phyloP scores from a whole-genome alignment of 225 moss, liverwort and hornwort species.

The Marchantia paleacea region DNA sequence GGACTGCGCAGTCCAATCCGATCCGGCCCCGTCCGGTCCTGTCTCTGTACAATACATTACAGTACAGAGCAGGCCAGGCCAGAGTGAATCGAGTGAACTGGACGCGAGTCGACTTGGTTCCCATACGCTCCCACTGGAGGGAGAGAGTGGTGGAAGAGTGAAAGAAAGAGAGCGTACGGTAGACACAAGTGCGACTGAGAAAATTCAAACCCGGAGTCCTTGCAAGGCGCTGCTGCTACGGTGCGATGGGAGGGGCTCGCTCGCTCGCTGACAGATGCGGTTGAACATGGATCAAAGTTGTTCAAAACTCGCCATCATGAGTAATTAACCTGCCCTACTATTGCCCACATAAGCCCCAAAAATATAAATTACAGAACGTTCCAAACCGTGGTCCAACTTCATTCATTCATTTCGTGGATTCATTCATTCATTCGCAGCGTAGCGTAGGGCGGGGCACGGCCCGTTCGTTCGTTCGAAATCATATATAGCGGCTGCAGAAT shows the following conservation, averaged over 20 bases:
- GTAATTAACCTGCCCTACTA: conserved; percentile 9
- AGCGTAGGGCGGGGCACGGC: not conserved
- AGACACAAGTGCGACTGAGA: not conserved
- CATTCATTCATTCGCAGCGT: not conserved
- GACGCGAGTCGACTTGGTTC: no score
- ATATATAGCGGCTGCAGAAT: conserved; percentile 18
- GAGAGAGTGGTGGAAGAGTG: not conserved
- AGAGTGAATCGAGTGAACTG: no score
- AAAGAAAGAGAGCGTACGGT: not conserved
- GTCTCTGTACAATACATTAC: no score
- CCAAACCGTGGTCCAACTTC: not conserved
- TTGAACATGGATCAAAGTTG: conserved; percentile 1
- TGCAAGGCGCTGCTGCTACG: not conserved
- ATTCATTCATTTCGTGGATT: not conserved
- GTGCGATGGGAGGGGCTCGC: not conserved
- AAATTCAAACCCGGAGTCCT: not conserved
- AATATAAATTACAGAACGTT: conserved; percentile 1
- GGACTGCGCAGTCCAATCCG: no score
- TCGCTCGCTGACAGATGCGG: not conserved
- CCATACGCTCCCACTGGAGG: no score
- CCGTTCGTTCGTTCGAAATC: not conserved
- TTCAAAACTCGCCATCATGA: not conserved
- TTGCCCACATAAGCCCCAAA: conserved; percentile 11
- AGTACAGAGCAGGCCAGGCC: no score
- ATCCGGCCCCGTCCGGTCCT: no score